These are phyloP conservation scores for Nicotiana paniculata DNA, from an alignment of 257 asterid genomes.

Conservation along the genomic window DNA sequence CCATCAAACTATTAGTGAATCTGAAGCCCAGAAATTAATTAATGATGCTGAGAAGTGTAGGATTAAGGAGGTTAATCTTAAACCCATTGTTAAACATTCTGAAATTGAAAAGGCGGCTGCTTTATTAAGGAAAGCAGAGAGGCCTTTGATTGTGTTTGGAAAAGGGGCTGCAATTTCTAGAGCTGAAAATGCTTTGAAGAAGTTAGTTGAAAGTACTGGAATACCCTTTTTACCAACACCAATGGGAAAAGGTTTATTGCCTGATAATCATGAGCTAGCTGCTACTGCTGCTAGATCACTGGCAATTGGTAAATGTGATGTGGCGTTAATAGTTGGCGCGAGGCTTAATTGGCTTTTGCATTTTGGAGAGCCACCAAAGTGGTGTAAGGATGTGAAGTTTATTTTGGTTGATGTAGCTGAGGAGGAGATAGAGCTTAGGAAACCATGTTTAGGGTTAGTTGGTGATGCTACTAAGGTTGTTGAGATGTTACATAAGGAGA, in stretches of 20 bases:
- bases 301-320: conserved; percentile 87
- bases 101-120: conserved; percentile 58
- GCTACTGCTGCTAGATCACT: conserved; percentile 88
- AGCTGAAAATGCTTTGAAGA: conserved; percentile 54
- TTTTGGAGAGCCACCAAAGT: conserved; percentile 88
- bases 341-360: conserved; percentile 88
- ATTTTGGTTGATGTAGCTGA: conserved; percentile 60
- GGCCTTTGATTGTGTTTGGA: conserved; percentile 91
- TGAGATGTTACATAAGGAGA: conserved; percentile 55
- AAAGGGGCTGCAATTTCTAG: conserved; percentile 79
- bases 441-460: conserved; percentile 60
- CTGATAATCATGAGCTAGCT: conserved; percentile 75
- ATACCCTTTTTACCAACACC: conserved; percentile 91
- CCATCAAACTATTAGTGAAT: conserved; percentile 46
- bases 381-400: conserved; percentile 80
- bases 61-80: conserved; percentile 27
- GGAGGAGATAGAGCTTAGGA: conserved; percentile 71
- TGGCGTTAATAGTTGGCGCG: conserved; percentile 80
- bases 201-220: conserved; percentile 62
- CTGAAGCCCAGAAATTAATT: conserved; percentile 57
- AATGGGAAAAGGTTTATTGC: conserved; percentile 79
- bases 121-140: conserved; percentile 57
- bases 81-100: conserved; percentile 26
- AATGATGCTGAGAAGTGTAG: conserved; percentile 37
- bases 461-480: conserved; percentile 86